Conservation (phyloP, 306 rosid genomes). For the Echinosophora koreensis region DNA sequence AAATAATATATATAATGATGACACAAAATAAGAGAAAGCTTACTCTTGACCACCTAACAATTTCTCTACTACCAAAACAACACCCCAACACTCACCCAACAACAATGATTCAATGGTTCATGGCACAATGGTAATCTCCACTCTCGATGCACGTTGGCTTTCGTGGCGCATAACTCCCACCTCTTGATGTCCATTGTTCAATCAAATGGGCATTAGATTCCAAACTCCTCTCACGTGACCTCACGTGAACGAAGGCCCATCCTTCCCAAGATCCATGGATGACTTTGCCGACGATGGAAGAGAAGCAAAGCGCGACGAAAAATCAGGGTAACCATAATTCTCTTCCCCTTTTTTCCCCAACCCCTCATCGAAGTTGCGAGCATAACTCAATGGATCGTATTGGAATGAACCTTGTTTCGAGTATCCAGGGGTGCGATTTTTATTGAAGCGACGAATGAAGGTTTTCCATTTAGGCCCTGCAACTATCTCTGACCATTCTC, state of each 20-base stretch:
- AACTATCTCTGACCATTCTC: conserved; percentile 65
- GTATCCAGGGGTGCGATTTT: not conserved
- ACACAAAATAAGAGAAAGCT: not conserved
- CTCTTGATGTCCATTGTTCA: no score
- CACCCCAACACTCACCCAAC: not conserved
- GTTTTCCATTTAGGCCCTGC: conserved; percentile 76
- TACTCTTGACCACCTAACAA: not conserved
- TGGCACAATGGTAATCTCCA: not conserved
- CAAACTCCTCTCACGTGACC: conserved; percentile 1
- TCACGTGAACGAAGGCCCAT: conserved; percentile 54
- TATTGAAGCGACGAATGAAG: conserved; percentile 63
- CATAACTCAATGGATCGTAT: conserved; percentile 31
- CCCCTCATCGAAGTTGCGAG: conserved; percentile 65
- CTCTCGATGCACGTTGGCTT: no score
- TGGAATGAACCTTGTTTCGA: conserved; percentile 45
- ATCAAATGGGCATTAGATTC: no score
- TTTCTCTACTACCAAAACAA: not conserved
- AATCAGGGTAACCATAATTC: conserved; percentile 41
- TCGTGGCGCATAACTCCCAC: not conserved
- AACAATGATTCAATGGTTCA: not conserved
- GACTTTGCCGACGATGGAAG: conserved; percentile 64
- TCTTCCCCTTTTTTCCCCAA: conserved; percentile 33
- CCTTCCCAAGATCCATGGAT: conserved; percentile 66
- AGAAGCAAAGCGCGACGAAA: conserved; percentile 66
- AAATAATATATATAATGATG: no score